A percentile compares a stretch with the other conserved stretches of the same genome.
These are phyloP conservation scores for Elaeagnus macrophylla DNA, from an alignment of 306 rosid species.

Conservation along the genomic window DNA sequence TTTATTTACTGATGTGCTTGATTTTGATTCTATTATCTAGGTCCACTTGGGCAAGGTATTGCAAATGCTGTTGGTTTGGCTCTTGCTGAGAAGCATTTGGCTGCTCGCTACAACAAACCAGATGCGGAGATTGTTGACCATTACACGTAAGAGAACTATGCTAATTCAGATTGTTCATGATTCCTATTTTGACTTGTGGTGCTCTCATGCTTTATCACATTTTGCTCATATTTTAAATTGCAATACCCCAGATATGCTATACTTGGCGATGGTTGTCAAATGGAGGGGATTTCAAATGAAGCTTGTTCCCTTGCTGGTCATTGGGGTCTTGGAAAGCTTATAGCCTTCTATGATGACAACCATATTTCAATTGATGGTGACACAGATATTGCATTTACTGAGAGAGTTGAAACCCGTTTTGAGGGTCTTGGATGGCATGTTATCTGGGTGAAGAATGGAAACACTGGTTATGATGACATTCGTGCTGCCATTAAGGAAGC, in stretches of 20 bases:
- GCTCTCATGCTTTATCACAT: neutral
- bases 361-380: slow-evolving; percentile 97
- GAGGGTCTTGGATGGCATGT: slow-evolving; percentile 99
- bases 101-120: slow-evolving; percentile 91
- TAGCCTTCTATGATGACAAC: slow-evolving; percentile 92
- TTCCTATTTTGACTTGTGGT: neutral
- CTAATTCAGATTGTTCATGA: neutral
- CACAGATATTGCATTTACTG: slow-evolving; percentile 90
- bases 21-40: slow-evolving; percentile 28
- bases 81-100: slow-evolving; percentile 95
- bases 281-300: slow-evolving; percentile 97
- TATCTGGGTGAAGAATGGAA: slow-evolving; percentile 97
- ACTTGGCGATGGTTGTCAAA: slow-evolving; percentile 93
- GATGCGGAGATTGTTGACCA: slow-evolving; percentile 84
- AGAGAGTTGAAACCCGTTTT: slow-evolving; percentile 73
- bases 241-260: slow-evolving; percentile 51
- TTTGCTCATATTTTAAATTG: slow-evolving; percentile 9
- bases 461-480: slow-evolving; percentile 83
- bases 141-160: slow-evolving; percentile 59
- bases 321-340: slow-evolving; percentile 97
- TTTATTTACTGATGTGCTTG: neutral
- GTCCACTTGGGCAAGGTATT: slow-evolving; percentile 98
- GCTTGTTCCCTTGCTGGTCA: slow-evolving; percentile 91
- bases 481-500: slow-evolving; percentile 98
- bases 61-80: slow-evolving; percentile 98